Percentiles rank a stretch among this genome's conserved stretches.
phyloP scores from a whole-genome alignment of 306 rosid species.

The Datisca glomerata region DNA sequence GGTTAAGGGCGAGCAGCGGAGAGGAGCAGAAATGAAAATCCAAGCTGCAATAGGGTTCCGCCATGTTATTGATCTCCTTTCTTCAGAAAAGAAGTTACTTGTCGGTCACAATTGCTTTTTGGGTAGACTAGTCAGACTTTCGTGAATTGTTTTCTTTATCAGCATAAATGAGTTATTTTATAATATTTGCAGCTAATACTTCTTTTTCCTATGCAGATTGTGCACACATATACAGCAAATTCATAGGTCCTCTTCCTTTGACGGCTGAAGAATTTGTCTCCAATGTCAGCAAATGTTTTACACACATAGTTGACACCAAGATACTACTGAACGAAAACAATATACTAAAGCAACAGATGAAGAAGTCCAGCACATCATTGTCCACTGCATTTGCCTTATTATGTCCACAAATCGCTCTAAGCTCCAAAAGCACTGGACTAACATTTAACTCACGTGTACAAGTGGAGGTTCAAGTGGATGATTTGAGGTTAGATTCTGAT shows the following conservation, averaged over 20 bases:
- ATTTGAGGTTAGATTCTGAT: conserved; percentile 49
- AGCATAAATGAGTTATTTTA: conserved; percentile 4
- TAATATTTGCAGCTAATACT: conserved; percentile 14
- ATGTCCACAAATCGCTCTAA: conserved; percentile 66
- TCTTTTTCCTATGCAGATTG: conserved; percentile 48
- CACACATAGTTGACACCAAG: conserved; percentile 73
- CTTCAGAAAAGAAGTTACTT: conserved; percentile 65
- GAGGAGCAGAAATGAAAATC: conserved; percentile 44
- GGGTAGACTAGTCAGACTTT: conserved; percentile 31
- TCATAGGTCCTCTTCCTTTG: conserved; percentile 75
- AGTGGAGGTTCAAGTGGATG: conserved; percentile 76
- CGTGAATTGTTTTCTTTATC: no score
- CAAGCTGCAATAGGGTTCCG: conserved; percentile 83
- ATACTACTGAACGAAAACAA: conserved; percentile 45
- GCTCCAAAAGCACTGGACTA: conserved; percentile 26
- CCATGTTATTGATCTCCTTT: conserved; percentile 89
- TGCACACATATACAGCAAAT: conserved; percentile 75
- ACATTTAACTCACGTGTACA: conserved; percentile 30
- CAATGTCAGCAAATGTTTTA: conserved; percentile 62
- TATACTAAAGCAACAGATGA: conserved; percentile 57
- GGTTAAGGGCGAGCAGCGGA: conserved; percentile 41
- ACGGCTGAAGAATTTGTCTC: conserved; percentile 65
- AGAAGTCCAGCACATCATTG: conserved; percentile 53
- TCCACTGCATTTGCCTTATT: conserved; percentile 60
- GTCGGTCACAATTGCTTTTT: conserved; percentile 88